Percentiles rank a stretch among this genome's conserved stretches.
These are phyloP conservation scores for Lathyrus tuberosus DNA, from an alignment of 306 rosid genomes.

Conservation along the genomic window DNA sequence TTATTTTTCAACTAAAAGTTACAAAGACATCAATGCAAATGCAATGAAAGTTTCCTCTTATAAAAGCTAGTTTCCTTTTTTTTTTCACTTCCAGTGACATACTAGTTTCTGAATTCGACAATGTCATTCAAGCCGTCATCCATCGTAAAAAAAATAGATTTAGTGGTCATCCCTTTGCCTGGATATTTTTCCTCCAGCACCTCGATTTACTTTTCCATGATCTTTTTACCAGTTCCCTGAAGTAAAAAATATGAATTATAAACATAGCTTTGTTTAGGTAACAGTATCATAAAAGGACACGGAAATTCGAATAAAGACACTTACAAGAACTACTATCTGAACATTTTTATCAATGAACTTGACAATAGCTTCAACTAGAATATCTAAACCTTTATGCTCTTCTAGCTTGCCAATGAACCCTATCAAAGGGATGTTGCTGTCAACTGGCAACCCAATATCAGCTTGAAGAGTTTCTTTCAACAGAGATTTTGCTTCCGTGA, in stretches of 20 bases:
- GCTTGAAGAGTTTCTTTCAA: conserved; percentile 96
- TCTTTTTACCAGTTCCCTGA: conserved; percentile 80
- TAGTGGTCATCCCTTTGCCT: conserved; percentile 43
- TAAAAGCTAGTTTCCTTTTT: conserved; percentile 47
- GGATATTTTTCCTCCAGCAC: conserved; percentile 60
- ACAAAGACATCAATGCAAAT: conserved; percentile 49
- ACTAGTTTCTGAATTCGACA: no score
- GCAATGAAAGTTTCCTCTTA: conserved; percentile 38
- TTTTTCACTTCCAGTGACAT: conserved; percentile 16
- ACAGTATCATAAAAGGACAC: neutral
- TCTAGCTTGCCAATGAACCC: conserved; percentile 95
- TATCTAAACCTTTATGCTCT: conserved; percentile 99
- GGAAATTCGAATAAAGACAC: conserved; percentile 24
- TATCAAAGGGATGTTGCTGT: conserved; percentile 69
- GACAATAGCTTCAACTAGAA: conserved; percentile 76
- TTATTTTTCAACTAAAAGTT: conserved; percentile 45
- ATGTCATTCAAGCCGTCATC: no score
- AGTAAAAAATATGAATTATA: conserved; percentile 20
- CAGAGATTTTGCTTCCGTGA: conserved; percentile 62
- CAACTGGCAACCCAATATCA: conserved; percentile 87
- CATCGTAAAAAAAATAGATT: conserved; percentile 19
- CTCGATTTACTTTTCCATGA: conserved; percentile 70
- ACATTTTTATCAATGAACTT: conserved; percentile 59
- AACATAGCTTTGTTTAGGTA: conserved; percentile 18
- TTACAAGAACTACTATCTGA: conserved; percentile 82